A percentile compares a stretch with the other conserved stretches of the same genome.
Evolutionary conservation across 768 basidiomycete genomes (phyloP).

Genomic region (Macrolepiota albuminosa): DNA sequence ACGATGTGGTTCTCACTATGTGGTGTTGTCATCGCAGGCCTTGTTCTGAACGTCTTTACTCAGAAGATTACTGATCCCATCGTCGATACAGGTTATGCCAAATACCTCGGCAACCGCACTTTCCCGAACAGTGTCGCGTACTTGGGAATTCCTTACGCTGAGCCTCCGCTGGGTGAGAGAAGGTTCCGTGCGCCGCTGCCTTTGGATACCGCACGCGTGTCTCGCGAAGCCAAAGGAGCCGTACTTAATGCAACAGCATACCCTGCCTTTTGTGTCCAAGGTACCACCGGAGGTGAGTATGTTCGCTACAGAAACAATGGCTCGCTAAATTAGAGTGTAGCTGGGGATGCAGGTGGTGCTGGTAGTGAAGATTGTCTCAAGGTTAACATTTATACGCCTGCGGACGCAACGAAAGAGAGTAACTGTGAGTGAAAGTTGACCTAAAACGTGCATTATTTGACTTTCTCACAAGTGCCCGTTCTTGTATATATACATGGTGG

Average conservation of each 20-base stretch:
- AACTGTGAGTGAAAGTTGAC: slow-evolving; percentile 33
- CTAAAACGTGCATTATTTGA: background rate
- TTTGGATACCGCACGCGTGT: slow-evolving; percentile 42
- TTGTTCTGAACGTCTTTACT: slow-evolving; percentile 8
- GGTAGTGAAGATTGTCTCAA: slow-evolving; percentile 67
- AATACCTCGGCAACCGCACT: slow-evolving; percentile 49
- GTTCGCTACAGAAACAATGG: background rate
- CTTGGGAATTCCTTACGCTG: slow-evolving; percentile 56
- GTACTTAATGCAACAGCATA: slow-evolving; percentile 50
- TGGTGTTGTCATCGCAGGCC: slow-evolving; percentile 6
- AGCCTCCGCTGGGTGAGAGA: slow-evolving; percentile 48
- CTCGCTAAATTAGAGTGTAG: slow-evolving; percentile 21
- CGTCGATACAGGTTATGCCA: slow-evolving; percentile 55
- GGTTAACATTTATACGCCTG: slow-evolving; percentile 59
- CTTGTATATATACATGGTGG: slow-evolving; percentile 48
- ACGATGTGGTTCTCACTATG: slow-evolving; percentile 12
- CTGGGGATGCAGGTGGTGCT: slow-evolving; percentile 54
- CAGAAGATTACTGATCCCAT: slow-evolving; percentile 18
- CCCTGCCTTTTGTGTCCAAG: slow-evolving; percentile 59
- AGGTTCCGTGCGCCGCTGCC: slow-evolving; percentile 51
- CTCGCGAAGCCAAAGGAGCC: slow-evolving; percentile 26
- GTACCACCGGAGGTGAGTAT: slow-evolving; percentile 40
- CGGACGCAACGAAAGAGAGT: slow-evolving; percentile 38
- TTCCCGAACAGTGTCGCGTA: slow-evolving; percentile 52
- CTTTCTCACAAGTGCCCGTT: slow-evolving; percentile 32